Conservation (phyloP, 768 basidiomycete species). For the Paxillus rubicundulus region DNA sequence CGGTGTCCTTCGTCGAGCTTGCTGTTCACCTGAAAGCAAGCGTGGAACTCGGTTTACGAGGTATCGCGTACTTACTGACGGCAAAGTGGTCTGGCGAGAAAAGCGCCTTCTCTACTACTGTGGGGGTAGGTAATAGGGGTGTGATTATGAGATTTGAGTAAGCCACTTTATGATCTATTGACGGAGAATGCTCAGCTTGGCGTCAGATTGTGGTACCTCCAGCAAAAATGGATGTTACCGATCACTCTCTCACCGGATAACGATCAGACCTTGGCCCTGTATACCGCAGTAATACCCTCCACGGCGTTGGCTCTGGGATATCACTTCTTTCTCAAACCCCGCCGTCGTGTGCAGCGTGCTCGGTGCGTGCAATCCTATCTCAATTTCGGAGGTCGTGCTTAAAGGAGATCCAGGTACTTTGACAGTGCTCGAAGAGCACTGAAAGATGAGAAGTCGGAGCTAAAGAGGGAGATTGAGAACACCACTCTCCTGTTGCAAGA, state of each 20-base stretch:
- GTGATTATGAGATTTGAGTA: constrained; percentile 58
- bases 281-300: constrained; percentile 55
- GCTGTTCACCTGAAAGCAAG: constrained; percentile 50
- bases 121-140: constrained; percentile 45
- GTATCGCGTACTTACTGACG: constrained; percentile 42
- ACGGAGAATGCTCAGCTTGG: constrained; percentile 12
- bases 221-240: constrained; percentile 57
- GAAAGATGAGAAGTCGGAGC: constrained; percentile 62
- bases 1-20: constrained; percentile 53
- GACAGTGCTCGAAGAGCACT: constrained; percentile 59
- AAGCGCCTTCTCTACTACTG: constrained; percentile 42
- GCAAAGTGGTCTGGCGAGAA: constrained; percentile 50
- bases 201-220: constrained; percentile 51
- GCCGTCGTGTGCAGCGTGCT: constrained; percentile 49
- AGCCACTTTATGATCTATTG: constrained; percentile 12
- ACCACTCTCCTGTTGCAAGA: constrained; percentile 64
- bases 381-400: constrained; percentile 11
- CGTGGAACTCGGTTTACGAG: constrained; percentile 47
- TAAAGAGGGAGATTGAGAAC: constrained; percentile 61
- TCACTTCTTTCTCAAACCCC: constrained; percentile 55
- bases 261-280: constrained; percentile 47
- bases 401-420: constrained; percentile 52
- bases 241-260: constrained; percentile 52
- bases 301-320: constrained; percentile 51
- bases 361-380: constrained; percentile 38